These are phyloP conservation scores for Gelatoporia subvermispora DNA, from an alignment of 768 basidiomycete genomes.

Conservation along the genomic window DNA sequence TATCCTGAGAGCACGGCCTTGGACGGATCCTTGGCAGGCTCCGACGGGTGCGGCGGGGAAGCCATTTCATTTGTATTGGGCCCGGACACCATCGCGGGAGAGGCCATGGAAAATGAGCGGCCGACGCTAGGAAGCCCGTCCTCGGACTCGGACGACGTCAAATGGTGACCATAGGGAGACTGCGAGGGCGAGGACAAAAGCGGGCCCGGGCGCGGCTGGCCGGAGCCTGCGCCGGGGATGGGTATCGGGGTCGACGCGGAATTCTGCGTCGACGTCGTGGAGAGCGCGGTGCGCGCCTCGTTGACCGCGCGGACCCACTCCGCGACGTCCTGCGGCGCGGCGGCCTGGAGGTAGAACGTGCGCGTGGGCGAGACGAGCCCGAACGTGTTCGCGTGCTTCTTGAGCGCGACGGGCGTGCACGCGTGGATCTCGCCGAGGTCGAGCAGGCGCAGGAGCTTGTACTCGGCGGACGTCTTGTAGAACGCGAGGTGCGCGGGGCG, in stretches of 20 bases:
- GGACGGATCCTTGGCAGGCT: constrained; percentile 47
- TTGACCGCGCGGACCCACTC: constrained; percentile 84
- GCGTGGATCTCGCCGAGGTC: constrained; percentile 87
- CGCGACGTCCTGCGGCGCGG: constrained; percentile 62
- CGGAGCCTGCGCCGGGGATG: constrained; percentile 32
- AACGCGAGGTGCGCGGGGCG: constrained; percentile 90
- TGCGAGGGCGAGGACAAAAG: constrained; percentile 45
- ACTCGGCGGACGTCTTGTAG: constrained; percentile 95
- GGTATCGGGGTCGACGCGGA: constrained; percentile 52
- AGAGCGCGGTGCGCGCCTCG: constrained; percentile 61
- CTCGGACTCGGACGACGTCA: constrained; percentile 80
- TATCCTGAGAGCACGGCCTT: constrained; percentile 87
- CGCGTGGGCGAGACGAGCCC: constrained; percentile 86
- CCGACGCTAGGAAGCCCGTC: constrained; percentile 51
- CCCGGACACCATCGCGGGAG: constrained; percentile 33
- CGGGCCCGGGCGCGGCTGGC: constrained; percentile 16
- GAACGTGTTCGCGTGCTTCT: constrained; percentile 85
- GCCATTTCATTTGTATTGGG: constrained; percentile 17
- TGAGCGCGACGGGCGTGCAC: constrained; percentile 81
- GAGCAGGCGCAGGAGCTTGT: constrained; percentile 83
- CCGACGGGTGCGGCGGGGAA: constrained; percentile 41
- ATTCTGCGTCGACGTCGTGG: constrained; percentile 57
- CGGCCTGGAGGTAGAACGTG: constrained; percentile 89
- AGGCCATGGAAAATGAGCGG: constrained; percentile 38
- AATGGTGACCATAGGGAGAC: constrained; percentile 36